Conservation (phyloP, 1,284 basidiomycete genomes). For the Boletus holoroseus region DNA sequence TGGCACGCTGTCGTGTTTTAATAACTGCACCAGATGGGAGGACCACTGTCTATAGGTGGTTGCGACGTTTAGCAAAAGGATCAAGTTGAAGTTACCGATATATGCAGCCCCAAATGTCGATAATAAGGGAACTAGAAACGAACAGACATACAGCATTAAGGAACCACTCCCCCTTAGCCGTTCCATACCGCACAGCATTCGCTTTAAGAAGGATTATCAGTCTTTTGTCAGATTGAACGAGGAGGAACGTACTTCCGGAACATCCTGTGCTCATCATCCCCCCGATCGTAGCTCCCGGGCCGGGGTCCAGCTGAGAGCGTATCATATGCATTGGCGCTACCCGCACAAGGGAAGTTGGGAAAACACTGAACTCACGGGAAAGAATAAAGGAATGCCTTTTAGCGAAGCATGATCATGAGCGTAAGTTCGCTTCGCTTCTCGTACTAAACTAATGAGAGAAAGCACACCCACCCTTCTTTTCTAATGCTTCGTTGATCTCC, state of each 20-base stretch:
- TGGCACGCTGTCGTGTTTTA: conserved; percentile 80
- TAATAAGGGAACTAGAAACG: not conserved
- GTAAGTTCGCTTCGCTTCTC: not conserved
- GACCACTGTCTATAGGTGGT: conserved; percentile 67
- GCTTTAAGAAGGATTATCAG: conserved; percentile 40
- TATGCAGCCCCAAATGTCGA: not conserved
- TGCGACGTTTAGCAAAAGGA: conserved; percentile 3
- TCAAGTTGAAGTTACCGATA: not conserved
- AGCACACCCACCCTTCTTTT: conserved; percentile 46
- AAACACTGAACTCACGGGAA: conserved; percentile 57
- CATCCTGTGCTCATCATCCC: conserved; percentile 89
- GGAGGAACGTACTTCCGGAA: conserved; percentile 55
- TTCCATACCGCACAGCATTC: conserved; percentile 86
- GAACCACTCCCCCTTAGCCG: conserved; percentile 81
- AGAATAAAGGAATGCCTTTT: conserved; percentile 73
- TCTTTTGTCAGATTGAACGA: not conserved
- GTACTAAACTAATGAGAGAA: not conserved
- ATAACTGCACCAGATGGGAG: conserved; percentile 89
- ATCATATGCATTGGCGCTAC: not conserved
- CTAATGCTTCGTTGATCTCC: conserved; percentile 74
- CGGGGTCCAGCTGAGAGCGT: conserved; percentile 64
- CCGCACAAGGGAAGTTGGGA: not conserved
- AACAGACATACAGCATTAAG: conserved; percentile 56
- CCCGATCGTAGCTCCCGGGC: conserved; percentile 77
- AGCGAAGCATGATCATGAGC: not conserved